Base-by-base conservation (phyloP, 2,329 filamentous ascomycete genomes). In the Clonostachys chloroleuca region DNA sequence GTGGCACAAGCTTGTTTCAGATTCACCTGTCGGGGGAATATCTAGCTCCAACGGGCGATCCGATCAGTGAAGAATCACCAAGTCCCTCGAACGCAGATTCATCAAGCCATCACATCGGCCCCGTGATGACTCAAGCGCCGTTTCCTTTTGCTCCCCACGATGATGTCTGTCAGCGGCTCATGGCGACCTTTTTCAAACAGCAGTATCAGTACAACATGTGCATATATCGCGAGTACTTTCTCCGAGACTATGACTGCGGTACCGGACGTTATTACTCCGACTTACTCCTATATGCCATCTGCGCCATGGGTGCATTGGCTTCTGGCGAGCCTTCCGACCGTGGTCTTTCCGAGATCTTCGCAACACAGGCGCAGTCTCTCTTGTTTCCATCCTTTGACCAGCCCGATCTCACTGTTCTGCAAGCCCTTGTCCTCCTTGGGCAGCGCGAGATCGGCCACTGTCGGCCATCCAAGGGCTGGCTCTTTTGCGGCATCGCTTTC, bases 401-500 rank as follows among this genome's bases (percentile, higher is more conserved):
- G 14, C 74, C 74, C 9, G 68, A 74, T 45, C 61, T 77, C 16
- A 75, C 74, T 8, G 68, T 68, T 10, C 55, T 76, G 9, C 69
- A 75, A 48, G 68, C 72, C 1, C 56, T 77, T 13, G 60, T 72
- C 6, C 51, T 77, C 1, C 49, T 77, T 3, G 70, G 72, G 10
- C 72, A 77, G 47, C 63, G 68, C 14, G 72, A 73, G 49, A 74
- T 76, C 40, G 73, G 73, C 5, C 66, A 68, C 18, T 70, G 73
- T 1, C 66, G 68, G n/a, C 59, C 66, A 3, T 75, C 72, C 16
- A 77, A 74, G 46, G 73, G 74, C 12, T 77, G 74, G 74, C 58
- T 77, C 2, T 75, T 73, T 45, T 75, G 72, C 30, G 73, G 73
- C 42, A 76, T 77, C 72, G 72, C 73, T 9, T 77, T 75, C 51